These are phyloP conservation scores for Murraya paniculata DNA, from an alignment of 345 rosid genomes.

Conservation along the genomic window DNA sequence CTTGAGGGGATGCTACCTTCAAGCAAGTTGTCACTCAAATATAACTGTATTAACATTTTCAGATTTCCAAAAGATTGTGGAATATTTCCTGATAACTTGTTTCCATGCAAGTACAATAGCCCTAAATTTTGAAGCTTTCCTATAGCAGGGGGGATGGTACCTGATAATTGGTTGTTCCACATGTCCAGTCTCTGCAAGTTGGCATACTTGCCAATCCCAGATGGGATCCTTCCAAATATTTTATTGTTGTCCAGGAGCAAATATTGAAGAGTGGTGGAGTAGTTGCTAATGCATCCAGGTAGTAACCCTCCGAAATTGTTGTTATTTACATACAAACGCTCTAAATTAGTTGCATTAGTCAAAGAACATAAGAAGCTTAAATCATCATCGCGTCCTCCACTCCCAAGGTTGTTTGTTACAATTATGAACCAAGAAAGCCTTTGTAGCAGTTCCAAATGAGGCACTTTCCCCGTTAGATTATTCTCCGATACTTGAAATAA, in stretches of 20 bases:
- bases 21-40: background rate
- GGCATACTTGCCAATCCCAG: background rate
- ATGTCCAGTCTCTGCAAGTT: background rate
- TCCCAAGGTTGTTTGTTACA: background rate
- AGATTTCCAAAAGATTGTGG: background rate
- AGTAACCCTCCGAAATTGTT: background rate
- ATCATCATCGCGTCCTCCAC: background rate
- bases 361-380: background rate
- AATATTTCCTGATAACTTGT: background rate
- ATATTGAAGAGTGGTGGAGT: background rate
- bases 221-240: background rate
- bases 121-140: background rate
- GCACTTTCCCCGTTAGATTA: background rate
- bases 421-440: background rate
- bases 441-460: background rate
- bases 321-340: background rate
- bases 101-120: background rate
- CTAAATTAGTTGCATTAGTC: background rate
- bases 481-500: background rate
- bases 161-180: background rate
- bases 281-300: background rate
- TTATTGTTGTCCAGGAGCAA: background rate
- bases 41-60: background rate
- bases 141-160: background rate
- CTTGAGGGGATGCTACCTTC: background rate